phyloP scores from a whole-genome alignment of 345 rosid species.

The Acer campestre region DNA sequence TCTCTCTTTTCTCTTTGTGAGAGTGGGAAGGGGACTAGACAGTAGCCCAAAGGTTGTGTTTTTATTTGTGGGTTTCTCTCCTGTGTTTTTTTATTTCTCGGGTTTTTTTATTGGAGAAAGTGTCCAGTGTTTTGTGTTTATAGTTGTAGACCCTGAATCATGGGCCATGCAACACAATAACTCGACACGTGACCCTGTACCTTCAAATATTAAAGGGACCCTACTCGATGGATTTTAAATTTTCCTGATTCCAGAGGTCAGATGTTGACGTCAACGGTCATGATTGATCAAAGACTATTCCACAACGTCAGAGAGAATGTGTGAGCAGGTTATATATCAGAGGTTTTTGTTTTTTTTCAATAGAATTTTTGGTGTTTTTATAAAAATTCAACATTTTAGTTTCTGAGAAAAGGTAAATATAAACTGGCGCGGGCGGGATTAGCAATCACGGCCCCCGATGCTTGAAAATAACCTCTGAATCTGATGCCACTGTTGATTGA shows the following conservation, averaged over 20 bases:
- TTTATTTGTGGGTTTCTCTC: conserved; percentile 24
- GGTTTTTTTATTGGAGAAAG: background rate
- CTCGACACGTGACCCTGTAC: conserved; percentile 49
- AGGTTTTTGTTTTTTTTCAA: background rate
- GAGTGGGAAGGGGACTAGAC: background rate
- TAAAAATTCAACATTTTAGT: background rate
- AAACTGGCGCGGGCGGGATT: conserved; percentile 21
- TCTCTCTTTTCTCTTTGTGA: background rate
- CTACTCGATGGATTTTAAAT: background rate
- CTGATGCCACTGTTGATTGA: conserved; percentile 16
- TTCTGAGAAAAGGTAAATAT: background rate
- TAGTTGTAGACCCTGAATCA: conserved; percentile 25
- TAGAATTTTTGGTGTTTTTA: background rate
- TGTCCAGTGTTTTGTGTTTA: conserved; percentile 25
- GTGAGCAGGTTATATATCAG: background rate
- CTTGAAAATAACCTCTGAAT: conserved; percentile 27
- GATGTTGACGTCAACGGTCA: background rate
- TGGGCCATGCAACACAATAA: conserved; percentile 44
- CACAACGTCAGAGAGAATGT: background rate
- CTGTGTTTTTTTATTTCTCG: background rate
- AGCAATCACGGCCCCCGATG: conserved; percentile 19
- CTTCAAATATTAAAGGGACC: background rate
- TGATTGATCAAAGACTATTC: conserved; percentile 7
- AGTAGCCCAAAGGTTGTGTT: conserved; percentile 9
- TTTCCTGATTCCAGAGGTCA: background rate